Evolutionary conservation across 2,329 filamentous ascomycete species (phyloP).

Genomic region (Diaporthe amygdali): DNA sequence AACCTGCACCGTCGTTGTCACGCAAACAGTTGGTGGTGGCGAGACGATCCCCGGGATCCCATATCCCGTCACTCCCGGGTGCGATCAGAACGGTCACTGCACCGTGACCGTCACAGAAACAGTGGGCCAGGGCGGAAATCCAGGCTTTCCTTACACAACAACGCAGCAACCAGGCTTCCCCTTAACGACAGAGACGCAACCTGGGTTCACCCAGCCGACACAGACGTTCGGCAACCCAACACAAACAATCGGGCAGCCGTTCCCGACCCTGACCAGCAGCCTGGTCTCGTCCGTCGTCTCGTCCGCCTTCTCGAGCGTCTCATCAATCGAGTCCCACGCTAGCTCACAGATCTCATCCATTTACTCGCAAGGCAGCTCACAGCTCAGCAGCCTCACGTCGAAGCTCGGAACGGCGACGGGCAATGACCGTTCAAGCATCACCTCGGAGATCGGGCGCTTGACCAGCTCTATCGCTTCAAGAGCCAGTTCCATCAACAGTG

Average conservation of each 20-base stretch:
- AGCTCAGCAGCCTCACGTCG: not conserved
- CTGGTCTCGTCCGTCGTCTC: not conserved
- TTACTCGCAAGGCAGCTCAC: not conserved
- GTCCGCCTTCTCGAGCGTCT: not conserved
- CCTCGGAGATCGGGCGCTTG: not conserved
- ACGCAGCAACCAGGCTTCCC: not conserved
- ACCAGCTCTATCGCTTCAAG: constrained; percentile 4
- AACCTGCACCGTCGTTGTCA: not conserved
- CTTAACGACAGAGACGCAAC: not conserved
- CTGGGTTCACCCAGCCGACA: not conserved
- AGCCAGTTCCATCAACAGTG: not conserved
- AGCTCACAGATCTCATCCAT: too few relatives aligned
- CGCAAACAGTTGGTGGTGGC: not conserved
- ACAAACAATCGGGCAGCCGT: not conserved
- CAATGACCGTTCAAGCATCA: not conserved
- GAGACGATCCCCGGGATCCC: not conserved
- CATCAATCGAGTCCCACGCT: not conserved
- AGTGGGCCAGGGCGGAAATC: not conserved
- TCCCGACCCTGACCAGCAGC: not conserved
- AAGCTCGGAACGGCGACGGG: not conserved
- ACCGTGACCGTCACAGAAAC: not conserved
- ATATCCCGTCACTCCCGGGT: not conserved
- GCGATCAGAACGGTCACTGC: not conserved
- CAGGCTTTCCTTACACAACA: not conserved
- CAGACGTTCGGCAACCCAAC: not conserved